phyloP scores from a whole-genome alignment of 208 protist genomes.

The Leishmania tarentolae region DNA sequence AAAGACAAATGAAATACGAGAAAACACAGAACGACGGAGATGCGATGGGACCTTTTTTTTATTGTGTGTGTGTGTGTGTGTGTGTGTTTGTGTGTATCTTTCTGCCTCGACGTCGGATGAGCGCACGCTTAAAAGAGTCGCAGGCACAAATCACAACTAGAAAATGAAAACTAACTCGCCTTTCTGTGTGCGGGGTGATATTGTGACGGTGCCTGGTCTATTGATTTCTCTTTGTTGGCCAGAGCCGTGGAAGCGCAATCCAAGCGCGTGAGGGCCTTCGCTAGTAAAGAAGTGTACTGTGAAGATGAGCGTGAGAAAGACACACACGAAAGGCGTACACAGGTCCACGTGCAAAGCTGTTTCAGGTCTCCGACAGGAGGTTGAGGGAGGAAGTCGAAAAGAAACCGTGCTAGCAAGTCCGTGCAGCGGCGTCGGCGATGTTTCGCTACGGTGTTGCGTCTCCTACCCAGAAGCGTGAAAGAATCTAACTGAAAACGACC shows the following conservation, averaged over 20 bases:
- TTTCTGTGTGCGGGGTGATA: background rate
- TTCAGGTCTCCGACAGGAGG: background rate
- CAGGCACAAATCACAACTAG: background rate
- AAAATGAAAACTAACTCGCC: background rate
- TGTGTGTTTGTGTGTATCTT: background rate
- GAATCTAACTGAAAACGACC: background rate
- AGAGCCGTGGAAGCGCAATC: no score
- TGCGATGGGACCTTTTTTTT: background rate
- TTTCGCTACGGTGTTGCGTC: background rate
- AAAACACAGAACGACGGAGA: background rate
- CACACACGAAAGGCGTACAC: background rate
- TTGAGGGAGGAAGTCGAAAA: background rate
- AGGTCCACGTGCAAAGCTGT: background rate
- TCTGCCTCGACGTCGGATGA: background rate
- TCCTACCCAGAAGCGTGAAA: background rate
- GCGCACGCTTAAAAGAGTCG: background rate
- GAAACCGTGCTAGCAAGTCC: background rate
- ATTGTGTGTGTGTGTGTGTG: background rate
- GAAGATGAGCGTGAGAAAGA: background rate
- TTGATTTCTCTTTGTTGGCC: no score
- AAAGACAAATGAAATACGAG: background rate
- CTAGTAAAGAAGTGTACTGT: background rate
- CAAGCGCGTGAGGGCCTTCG: background rate
- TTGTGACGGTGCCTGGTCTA: no score
- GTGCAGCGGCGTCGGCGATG: background rate